phyloP scores from a whole-genome alignment of 139 green algal species.

The Pycnococcus provasolii region DNA sequence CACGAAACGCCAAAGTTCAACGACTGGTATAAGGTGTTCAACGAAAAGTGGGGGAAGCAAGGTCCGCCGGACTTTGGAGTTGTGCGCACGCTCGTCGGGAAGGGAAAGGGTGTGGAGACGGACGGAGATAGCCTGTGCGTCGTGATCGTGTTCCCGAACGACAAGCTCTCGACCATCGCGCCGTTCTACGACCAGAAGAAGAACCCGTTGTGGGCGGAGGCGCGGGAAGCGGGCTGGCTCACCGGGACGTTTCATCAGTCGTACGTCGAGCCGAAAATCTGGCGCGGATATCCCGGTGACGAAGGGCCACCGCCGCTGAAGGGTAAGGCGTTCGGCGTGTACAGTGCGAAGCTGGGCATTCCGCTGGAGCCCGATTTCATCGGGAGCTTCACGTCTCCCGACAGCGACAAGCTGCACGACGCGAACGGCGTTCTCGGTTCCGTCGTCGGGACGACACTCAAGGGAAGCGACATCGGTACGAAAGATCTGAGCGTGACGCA shows the following conservation, averaged over 20 bases:
- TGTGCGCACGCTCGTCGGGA: neutral
- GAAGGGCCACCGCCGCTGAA: neutral
- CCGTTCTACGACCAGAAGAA: slow-evolving; percentile 1
- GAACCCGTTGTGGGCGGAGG: neutral
- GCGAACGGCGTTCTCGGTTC: neutral
- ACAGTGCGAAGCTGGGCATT: neutral
- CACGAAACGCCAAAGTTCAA: neutral
- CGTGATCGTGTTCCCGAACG: neutral
- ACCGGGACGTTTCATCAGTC: neutral
- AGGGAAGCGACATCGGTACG: neutral
- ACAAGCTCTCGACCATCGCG: neutral
- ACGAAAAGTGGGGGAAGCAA: neutral
- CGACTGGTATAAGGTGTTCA: neutral
- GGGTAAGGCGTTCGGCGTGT: neutral
- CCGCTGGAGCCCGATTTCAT: neutral
- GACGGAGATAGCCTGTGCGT: neutral
- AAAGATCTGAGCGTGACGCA: neutral
- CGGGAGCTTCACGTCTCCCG: neutral
- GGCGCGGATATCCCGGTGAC: neutral
- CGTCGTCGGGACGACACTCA: neutral
- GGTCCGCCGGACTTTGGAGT: neutral
- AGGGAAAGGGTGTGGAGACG: neutral
- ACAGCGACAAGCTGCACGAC: neutral
- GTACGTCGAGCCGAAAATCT: neutral
- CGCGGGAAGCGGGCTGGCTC: neutral